Evolutionary conservation across 2,329 filamentous ascomycete genomes (phyloP), one percentile per base, ranked within the genome.

Genomic region (Diaporthe sp.): DNA sequence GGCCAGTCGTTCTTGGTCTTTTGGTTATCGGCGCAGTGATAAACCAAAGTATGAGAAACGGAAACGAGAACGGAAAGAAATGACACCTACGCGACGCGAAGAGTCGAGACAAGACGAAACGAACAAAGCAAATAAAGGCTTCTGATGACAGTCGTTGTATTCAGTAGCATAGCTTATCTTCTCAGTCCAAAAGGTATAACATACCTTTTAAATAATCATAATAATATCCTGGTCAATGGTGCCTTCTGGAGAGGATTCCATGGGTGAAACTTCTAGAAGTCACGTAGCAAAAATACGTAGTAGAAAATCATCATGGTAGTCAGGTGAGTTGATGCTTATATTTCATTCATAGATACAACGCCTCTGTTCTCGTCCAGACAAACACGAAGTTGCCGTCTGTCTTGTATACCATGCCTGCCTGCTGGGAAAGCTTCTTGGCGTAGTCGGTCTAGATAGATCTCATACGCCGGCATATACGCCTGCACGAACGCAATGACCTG

Each of bases 381-480:
- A 39, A 61, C 34, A 61, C 22, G 34, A 61, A 61, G 57, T 61
- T 61, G 57, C 57, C 22, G 57, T 25, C 34, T 61, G 57, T 39
- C 57, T 15, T 42, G 34, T 25, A 15, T 42, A 39, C 34, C 34
- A 42, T 42, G 34, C 57, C 19, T 61, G 19, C 34, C 34, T 61
- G 57, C 57, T 61, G 57, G 57, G 34, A 39, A 39, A 61, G 57
- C 57, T 61, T 25, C 57, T 61, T 25, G 57, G 34, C 34, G 34
- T 15, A 42, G 57, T 15, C 34, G 34, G 34, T 42, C 57, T 61
- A 61, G 34, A 61, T 42, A 61, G 34, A 61, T 39, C 34, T 25
- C 57, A 42, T 61, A 61, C 57, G 34, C 34, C 57, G 34, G 57
- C 34, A 61, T 59, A 25, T 39, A 39, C 22, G 5, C 34, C 57